Evolutionary conservation across 1,284 basidiomycete genomes (phyloP).

Genomic region (Pulveroboletus sp.): DNA sequence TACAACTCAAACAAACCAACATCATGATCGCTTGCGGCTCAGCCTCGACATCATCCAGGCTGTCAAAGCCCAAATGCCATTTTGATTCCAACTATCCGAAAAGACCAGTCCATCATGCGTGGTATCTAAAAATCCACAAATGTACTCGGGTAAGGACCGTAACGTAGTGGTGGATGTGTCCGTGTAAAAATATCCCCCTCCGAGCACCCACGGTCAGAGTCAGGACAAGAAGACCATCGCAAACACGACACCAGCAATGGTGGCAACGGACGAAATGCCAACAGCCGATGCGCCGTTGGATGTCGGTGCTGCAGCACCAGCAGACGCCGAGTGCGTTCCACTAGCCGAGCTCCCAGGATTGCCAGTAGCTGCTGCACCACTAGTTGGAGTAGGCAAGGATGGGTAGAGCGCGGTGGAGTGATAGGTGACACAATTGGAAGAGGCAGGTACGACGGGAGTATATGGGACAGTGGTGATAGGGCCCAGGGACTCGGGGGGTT

Average conservation of each 20-base stretch:
- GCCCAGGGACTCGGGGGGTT: slow-evolving; percentile 62
- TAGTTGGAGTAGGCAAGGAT: slow-evolving; percentile 24
- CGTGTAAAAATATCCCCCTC: background rate
- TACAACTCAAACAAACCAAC: too few relatives aligned
- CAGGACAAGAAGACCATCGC: slow-evolving; percentile 49
- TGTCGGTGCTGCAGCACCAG: slow-evolving; percentile 26
- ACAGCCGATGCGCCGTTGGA: slow-evolving; percentile 39
- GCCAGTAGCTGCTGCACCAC: slow-evolving; percentile 11
- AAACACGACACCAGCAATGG: slow-evolving; percentile 44
- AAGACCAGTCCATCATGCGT: background rate
- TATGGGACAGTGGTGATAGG: slow-evolving; percentile 63
- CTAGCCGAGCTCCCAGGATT: slow-evolving; percentile 21
- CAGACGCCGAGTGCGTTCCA: slow-evolving; percentile 23
- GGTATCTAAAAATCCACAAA: slow-evolving; percentile 2
- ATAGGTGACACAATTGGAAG: slow-evolving; percentile 63
- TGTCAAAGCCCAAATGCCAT: background rate
- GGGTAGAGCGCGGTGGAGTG: slow-evolving; percentile 52
- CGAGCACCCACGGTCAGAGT: background rate
- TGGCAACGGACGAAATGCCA: slow-evolving; percentile 42
- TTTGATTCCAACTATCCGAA: background rate
- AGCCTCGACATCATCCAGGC: too few relatives aligned
- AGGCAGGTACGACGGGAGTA: slow-evolving; percentile 55
- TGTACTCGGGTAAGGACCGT: background rate
- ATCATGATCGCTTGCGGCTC: too few relatives aligned
- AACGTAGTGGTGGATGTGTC: background rate